Conservation (phyloP, 192 early-diverging fungal species). For the Phlyctochytrium bullatum region DNA sequence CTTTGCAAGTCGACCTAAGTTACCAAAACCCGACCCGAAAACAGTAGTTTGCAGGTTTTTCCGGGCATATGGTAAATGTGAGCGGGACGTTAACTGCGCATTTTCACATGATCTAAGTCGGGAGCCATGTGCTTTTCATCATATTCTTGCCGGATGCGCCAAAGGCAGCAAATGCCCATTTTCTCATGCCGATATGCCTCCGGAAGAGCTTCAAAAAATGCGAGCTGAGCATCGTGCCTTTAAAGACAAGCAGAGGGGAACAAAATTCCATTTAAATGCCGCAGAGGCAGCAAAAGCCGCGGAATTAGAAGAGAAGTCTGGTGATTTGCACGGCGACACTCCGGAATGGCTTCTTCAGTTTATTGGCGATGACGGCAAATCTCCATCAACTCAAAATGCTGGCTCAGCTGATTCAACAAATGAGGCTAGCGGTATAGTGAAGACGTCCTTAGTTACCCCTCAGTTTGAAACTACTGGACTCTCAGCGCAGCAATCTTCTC, state of each 20-base stretch:
- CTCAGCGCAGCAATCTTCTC: no score
- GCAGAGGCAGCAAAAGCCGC: not conserved
- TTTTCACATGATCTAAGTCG: not conserved
- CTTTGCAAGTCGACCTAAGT: not conserved
- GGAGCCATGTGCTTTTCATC: not conserved
- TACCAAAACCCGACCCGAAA: no score
- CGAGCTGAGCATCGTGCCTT: not conserved
- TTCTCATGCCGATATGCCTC: not conserved
- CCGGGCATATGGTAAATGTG: not conserved
- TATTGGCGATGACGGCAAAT: no score
- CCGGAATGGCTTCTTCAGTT: not conserved
- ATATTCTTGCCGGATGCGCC: not conserved
- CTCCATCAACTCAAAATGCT: no score
- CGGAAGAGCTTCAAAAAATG: not conserved
- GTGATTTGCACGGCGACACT: not conserved
- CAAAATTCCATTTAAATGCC: no score
- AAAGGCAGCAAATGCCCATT: not conserved
- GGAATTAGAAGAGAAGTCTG: not conserved
- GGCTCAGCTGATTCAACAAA: no score
- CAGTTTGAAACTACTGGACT: no score
- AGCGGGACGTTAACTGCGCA: not conserved
- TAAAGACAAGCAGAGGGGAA: no score
- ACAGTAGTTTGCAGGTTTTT: no score
- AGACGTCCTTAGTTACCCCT: no score
- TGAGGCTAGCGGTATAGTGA: no score